Evolutionary conservation across 805 yeast species (phyloP).

Genomic region (Zygotorulaspora florentina): DNA sequence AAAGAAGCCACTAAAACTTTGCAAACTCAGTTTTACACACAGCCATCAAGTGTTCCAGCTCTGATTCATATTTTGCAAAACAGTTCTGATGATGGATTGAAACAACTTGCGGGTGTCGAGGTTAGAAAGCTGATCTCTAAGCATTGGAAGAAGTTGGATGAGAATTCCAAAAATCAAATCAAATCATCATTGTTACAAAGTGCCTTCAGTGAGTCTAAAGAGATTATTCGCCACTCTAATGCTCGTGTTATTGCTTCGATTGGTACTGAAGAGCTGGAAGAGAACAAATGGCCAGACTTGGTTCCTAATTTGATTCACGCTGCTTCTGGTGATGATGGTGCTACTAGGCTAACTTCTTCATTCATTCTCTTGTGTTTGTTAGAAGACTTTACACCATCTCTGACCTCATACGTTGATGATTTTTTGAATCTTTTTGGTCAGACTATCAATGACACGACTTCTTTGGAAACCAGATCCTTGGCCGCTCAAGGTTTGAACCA

Average conservation of each 20-base stretch:
- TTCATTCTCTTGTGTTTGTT: conserved; percentile 73
- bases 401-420: conserved; percentile 56
- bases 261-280: conserved; percentile 69
- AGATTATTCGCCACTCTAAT: conserved; percentile 76
- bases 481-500: conserved; percentile 73
- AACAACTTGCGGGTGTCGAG: conserved; percentile 95
- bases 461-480: conserved; percentile 73
- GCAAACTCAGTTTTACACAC: conserved; percentile 67
- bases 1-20: conserved; percentile 77
- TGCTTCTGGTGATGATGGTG: conserved; percentile 51
- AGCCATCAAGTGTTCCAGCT: conserved; percentile 71
- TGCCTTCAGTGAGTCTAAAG: conserved; percentile 59
- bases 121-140: conserved; percentile 74
- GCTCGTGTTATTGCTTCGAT: conserved; percentile 88
- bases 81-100: conserved; percentile 63
- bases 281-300: conserved; percentile 69
- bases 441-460: conserved; percentile 60
- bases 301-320: conserved; percentile 67
- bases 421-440: conserved; percentile 66
- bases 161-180: conserved; percentile 51
- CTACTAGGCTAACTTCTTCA: conserved; percentile 75
- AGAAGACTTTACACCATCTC: conserved; percentile 61
- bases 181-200: conserved; percentile 63
- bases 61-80: conserved; percentile 75
- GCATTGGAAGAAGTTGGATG: conserved; percentile 57